phyloP scores from a whole-genome alignment of 495 filamentous ascomycete genomes.

The Pseudevernia furfuracea region DNA sequence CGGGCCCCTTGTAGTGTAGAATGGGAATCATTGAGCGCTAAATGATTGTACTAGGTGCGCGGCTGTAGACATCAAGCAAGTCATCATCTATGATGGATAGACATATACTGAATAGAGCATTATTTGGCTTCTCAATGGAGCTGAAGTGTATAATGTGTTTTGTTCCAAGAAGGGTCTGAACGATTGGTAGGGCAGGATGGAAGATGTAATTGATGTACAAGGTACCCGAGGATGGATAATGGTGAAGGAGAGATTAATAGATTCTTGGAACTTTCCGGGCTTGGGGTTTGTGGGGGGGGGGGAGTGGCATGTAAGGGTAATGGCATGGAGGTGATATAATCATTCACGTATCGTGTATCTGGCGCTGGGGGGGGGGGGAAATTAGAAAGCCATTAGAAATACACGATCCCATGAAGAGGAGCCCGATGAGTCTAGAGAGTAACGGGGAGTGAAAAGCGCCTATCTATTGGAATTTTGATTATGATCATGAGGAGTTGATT shows the following conservation, averaged over 20 bases:
- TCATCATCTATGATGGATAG: conserved; percentile 10
- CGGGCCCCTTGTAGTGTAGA: conserved; percentile 5
- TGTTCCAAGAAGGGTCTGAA: conserved; percentile 5
- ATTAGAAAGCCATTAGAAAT: neutral
- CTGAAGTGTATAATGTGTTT: too few relatives aligned
- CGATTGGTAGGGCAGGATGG: neutral
- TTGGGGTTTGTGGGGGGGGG: too few relatives aligned
- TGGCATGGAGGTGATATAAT: too few relatives aligned
- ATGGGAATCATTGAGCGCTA: conserved; percentile 2
- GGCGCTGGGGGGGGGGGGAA: too few relatives aligned
- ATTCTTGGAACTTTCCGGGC: too few relatives aligned
- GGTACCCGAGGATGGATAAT: too few relatives aligned
- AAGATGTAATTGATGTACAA: conserved; percentile 4
- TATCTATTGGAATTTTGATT: too few relatives aligned
- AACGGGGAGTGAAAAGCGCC: neutral
- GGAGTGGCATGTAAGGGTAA: conserved; percentile 10
- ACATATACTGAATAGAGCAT: neutral
- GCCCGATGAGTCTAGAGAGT: conserved; percentile 1
- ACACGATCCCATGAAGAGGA: neutral
- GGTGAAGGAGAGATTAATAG: too few relatives aligned
- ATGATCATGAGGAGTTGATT: too few relatives aligned
- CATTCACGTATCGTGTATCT: too few relatives aligned
- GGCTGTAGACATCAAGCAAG: neutral
- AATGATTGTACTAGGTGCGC: neutral
- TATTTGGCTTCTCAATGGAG: too few relatives aligned